These are phyloP conservation scores for Fusarium nisikadoi DNA, from an alignment of 2,329 filamentous ascomycete species.

Conservation along the genomic window DNA sequence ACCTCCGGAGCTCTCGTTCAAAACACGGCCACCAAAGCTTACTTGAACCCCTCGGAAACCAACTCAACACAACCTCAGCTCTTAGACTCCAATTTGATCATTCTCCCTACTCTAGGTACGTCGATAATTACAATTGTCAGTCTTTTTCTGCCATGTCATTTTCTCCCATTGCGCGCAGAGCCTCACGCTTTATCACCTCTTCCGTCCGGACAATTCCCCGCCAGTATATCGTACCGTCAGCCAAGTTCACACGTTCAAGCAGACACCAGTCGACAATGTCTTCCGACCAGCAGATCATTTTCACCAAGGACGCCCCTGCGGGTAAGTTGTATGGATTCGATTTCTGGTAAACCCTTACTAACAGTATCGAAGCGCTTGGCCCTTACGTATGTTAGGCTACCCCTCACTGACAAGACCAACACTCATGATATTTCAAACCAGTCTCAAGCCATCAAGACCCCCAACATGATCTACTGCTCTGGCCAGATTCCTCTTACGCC, in stretches of 20 bases:
- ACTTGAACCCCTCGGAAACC: slow-evolving; percentile 8
- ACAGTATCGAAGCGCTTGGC: slow-evolving; percentile 61
- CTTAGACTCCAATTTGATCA: neutral
- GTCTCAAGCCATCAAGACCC: slow-evolving; percentile 75
- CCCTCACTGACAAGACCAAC: slow-evolving; percentile 12
- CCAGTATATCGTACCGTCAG: slow-evolving; percentile 19
- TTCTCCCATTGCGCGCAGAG: slow-evolving; percentile 35
- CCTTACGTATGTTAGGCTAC: slow-evolving; percentile 65
- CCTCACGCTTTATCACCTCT: slow-evolving; percentile 36
- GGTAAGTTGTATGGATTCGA: slow-evolving; percentile 55
- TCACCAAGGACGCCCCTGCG: slow-evolving; percentile 68
- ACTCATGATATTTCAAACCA: slow-evolving; percentile 46
- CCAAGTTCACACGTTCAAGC: slow-evolving; percentile 48
- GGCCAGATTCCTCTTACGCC: slow-evolving; percentile 77
- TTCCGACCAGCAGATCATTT: slow-evolving; percentile 62
- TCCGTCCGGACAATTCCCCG: slow-evolving; percentile 32
- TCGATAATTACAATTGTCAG: slow-evolving; percentile 2
- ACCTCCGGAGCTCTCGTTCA: slow-evolving; percentile 25
- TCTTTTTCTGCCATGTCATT: slow-evolving; percentile 36
- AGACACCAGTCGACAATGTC: slow-evolving; percentile 56
- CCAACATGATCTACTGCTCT: slow-evolving; percentile 73
- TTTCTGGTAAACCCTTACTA: slow-evolving; percentile 5
- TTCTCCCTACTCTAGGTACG: slow-evolving; percentile 29
- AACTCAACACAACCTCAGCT: slow-evolving; percentile 11
- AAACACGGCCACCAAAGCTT: slow-evolving; percentile 21